Conservation (phyloP, 164 flowering plant genomes). For the Berberis vulgaris region DNA sequence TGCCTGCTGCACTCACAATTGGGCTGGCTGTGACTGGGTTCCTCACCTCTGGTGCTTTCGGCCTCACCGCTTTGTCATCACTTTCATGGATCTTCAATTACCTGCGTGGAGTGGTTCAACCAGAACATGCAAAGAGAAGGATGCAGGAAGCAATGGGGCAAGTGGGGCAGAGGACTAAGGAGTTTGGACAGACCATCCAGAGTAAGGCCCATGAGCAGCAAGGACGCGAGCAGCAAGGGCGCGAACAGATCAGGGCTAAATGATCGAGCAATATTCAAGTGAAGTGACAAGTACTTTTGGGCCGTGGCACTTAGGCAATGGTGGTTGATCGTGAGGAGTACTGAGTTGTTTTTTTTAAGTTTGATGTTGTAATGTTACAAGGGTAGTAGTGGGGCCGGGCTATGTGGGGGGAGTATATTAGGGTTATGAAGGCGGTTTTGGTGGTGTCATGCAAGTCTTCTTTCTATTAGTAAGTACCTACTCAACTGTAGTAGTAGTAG, state of each 20-base stretch:
- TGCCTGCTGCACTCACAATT: conserved; percentile 52
- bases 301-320: no score
- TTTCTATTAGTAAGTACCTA: no score
- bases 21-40: conserved; percentile 56
- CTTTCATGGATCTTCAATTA: conserved; percentile 52
- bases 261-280: neutral
- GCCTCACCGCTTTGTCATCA: conserved; percentile 54
- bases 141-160: conserved; percentile 37
- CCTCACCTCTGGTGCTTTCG: conserved; percentile 65
- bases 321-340: no score
- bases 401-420: no score
- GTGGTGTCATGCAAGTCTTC: no score
- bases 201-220: conserved; percentile 18
- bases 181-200: conserved; percentile 30
- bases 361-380: no score
- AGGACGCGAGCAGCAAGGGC: neutral
- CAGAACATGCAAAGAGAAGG: conserved; percentile 33
- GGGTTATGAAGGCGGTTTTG: no score
- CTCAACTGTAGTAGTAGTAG: no score
- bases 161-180: conserved; percentile 41
- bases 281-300: no score
- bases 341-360: no score
- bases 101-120: conserved; percentile 20
- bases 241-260: neutral
- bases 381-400: no score